Base-by-base conservation (phyloP, 371 early-diverging fungal species). In the Zychaea mexicana region DNA sequence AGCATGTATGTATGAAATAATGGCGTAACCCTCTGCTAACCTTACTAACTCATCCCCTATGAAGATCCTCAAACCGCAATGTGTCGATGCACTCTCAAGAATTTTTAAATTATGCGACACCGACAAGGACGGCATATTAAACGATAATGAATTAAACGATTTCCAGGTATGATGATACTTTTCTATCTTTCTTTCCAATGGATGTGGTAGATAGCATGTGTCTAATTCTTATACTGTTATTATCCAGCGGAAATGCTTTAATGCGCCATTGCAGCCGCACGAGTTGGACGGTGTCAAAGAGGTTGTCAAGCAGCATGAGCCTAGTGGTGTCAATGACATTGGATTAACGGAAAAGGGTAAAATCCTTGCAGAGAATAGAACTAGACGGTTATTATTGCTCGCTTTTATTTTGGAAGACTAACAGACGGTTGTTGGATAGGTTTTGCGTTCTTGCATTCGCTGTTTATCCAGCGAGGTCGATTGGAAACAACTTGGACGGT, bases 401-500 rank as follows among this genome's bases (percentile, higher is more conserved):
- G 36, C 22, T 33, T 36, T 42, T 27, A 10, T 57, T 56, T 24
- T 17, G n/a, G 13, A 36, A 36, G 8, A 36, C 36, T 0, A 15
- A 36, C 0, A 36, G 15, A 36, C 8, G 1, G 15, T 36, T 36
- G 36, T 36, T 10, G 15, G 15, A 36, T 42, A 73, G 96, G 99
- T 5, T 98, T 98, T 68, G 76, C 96, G 39, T 96, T 90, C 68
- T 79, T 98, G 49, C 96, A 97, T 71, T 90, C 91, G 33, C 85
- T 96, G 24, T 98, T 98, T 74, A 96, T 98, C 55, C 96, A 97
- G 82, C 83, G 94, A 12, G 99, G 99, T 3, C 86, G 98, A 22
- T 82, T 96, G 9, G 99, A 98, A 65, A 98, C 99, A 1, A 96
- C 97, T 10, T 98, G 99, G 99, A 93, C 94, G 22, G 97, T 98